Evolutionary conservation across 805 yeast species (phyloP).

Genomic region (Metschnikowia proteae): DNA sequence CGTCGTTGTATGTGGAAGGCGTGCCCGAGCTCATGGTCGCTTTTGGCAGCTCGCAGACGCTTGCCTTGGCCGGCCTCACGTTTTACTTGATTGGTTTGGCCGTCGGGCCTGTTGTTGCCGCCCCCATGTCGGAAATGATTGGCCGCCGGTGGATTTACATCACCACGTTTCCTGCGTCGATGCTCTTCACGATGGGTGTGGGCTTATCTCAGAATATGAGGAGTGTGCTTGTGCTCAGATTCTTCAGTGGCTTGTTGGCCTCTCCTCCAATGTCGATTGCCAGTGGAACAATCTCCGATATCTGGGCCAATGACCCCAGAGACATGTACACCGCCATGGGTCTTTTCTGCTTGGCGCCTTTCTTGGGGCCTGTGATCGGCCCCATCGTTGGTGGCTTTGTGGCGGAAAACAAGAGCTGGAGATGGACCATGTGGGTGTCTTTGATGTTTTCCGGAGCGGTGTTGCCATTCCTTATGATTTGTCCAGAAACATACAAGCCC

Average conservation of each 20-base stretch:
- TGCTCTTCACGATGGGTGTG: constrained; percentile 22
- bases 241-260: constrained; percentile 71
- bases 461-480: constrained; percentile 14
- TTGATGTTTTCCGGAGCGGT: constrained; percentile 19
- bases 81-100: constrained; percentile 71
- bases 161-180: constrained; percentile 15
- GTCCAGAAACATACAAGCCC: constrained; percentile 18
- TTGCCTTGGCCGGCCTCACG: constrained; percentile 65
- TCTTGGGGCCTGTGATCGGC: constrained; percentile 21
- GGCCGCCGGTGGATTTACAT: constrained; percentile 19
- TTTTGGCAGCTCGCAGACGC: constrained; percentile 55
- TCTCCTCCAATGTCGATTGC: constrained; percentile 83
- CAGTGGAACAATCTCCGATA: constrained; percentile 78
- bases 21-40: constrained; percentile 48
- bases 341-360: constrained; percentile 49
- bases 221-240: constrained; percentile 62
- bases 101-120: constrained; percentile 64
- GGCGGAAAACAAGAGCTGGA: constrained; percentile 46
- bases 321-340: constrained; percentile 73
- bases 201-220: constrained; percentile 15
- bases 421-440: constrained; percentile 21
- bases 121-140: constrained; percentile 42
- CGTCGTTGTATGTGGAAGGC: constrained; percentile 67
- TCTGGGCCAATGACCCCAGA: constrained; percentile 53
- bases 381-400: constrained; percentile 21